phyloP scores from a whole-genome alignment of 2,329 filamentous ascomycete genomes.

The Paraphoma chrysanthemicola region DNA sequence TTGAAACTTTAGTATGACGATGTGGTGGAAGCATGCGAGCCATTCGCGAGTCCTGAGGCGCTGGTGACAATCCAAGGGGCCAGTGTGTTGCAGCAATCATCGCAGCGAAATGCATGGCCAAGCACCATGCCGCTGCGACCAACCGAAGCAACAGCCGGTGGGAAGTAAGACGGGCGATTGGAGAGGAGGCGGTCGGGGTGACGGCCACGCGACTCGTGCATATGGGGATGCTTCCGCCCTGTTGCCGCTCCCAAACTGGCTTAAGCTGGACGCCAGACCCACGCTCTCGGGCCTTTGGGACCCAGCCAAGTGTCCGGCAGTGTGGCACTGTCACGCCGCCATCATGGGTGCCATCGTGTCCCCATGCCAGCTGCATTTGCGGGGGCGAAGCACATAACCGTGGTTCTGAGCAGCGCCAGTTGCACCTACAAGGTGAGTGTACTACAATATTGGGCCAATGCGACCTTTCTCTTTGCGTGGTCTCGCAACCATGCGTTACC shows the following conservation, averaged over 20 bases:
- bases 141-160: constrained; percentile 33
- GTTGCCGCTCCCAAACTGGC: constrained; percentile 28
- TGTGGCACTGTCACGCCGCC: constrained; percentile 45
- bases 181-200: constrained; percentile 16
- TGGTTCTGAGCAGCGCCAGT: constrained; percentile 1
- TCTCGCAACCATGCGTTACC: background rate
- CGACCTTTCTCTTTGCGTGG: background rate
- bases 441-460: background rate
- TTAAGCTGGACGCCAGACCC: constrained; percentile 36
- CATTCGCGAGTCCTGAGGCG: background rate
- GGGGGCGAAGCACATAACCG: constrained; percentile 13
- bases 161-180: constrained; percentile 28
- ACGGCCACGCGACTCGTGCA: constrained; percentile 45
- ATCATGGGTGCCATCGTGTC: constrained; percentile 36
- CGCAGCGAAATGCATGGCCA: constrained; percentile 6
- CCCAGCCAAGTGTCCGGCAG: constrained; percentile 42
- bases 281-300: constrained; percentile 35
- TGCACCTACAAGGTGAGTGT: background rate
- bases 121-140: constrained; percentile 13
- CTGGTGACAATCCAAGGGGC: constrained; percentile 5
- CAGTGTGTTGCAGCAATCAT: constrained; percentile 2
- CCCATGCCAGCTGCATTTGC: constrained; percentile 35
- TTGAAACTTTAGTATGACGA: background rate
- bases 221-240: constrained; percentile 30
- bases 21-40: background rate